These are phyloP conservation scores for Xylaria sp. DNA, from an alignment of 2,329 filamentous ascomycete species.

Conservation along the genomic window DNA sequence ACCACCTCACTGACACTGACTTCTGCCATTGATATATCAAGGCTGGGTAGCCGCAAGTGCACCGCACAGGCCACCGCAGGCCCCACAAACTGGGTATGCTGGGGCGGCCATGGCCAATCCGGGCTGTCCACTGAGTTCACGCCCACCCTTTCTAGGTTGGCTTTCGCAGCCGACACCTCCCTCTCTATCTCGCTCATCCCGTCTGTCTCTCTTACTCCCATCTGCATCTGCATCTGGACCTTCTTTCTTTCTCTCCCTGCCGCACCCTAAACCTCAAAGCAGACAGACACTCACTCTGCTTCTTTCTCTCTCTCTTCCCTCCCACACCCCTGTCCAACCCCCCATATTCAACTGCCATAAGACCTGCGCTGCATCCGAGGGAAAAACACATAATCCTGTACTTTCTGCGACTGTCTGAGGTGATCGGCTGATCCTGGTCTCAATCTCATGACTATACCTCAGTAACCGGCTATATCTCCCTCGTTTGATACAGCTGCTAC, in stretches of 20 bases:
- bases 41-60: conserved; percentile 28
- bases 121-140: conserved; percentile 33
- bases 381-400: background rate
- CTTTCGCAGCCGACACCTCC: conserved; percentile 39
- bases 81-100: conserved; percentile 13
- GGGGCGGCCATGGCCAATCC: conserved; percentile 29
- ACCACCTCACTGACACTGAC: background rate
- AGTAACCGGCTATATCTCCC: conserved; percentile 13
- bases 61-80: conserved; percentile 28
- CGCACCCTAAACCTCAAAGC: conserved; percentile 10
- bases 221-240: conserved; percentile 5
- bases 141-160: conserved; percentile 32
- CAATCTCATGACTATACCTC: conserved; percentile 20
- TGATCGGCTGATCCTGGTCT: conserved; percentile 3
- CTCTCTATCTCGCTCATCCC: conserved; percentile 36
- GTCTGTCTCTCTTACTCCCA: conserved; percentile 26
- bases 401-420: conserved; percentile 15
- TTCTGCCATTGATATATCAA: conserved; percentile 29
- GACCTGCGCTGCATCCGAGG: background rate
- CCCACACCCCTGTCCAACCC: background rate
- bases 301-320: conserved; percentile 10
- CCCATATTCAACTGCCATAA: background rate
- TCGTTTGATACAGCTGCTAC: conserved; percentile 11
- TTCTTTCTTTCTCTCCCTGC: conserved; percentile 9
- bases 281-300: conserved; percentile 2